These are phyloP conservation scores for Sequoia sempervirens DNA, from an alignment of 75 land plant species.

Conservation along the genomic window DNA sequence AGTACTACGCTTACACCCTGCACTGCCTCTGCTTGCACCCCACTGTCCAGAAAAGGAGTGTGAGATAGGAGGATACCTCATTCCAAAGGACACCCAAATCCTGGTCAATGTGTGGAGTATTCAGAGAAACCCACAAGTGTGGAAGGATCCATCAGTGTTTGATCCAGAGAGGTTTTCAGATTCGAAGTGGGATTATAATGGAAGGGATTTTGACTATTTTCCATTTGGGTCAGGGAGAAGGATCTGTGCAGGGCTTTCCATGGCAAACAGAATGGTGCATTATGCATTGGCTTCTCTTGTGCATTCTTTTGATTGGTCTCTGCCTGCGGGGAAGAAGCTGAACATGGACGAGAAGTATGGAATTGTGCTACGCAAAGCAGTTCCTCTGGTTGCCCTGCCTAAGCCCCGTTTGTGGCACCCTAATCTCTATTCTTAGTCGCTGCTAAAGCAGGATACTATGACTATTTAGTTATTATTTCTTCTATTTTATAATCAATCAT, in stretches of 20 bases:
- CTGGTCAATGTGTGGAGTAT: slow-evolving; percentile 6
- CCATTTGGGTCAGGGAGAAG: slow-evolving; percentile 61
- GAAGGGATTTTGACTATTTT: slow-evolving; percentile 20
- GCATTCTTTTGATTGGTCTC: slow-evolving; percentile 46
- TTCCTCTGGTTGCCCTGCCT: slow-evolving; percentile 18
- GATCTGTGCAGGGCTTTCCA: slow-evolving; percentile 43
- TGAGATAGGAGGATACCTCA: slow-evolving; percentile 2
- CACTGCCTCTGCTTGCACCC: slow-evolving; percentile 11
- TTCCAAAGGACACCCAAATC: slow-evolving; percentile 1
- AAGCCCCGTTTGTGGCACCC: background rate
- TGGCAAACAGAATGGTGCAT: slow-evolving; percentile 33
- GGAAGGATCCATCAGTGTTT: slow-evolving; percentile 28
- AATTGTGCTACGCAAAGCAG: slow-evolving; percentile 41
- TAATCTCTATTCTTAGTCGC: background rate
- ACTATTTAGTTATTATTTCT: too few relatives aligned
- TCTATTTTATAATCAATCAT: too few relatives aligned
- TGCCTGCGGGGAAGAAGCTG: slow-evolving; percentile 31
- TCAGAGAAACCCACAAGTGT: background rate
- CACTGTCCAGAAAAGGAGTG: background rate
- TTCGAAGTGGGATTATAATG: slow-evolving; percentile 12
- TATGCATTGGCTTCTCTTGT: slow-evolving; percentile 35
- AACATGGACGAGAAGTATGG: slow-evolving; percentile 75
- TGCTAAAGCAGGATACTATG: too few relatives aligned
- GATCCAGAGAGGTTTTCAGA: slow-evolving; percentile 34
- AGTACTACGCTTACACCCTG: slow-evolving; percentile 7